Evolutionary conservation across 768 basidiomycete genomes (phyloP), one percentile per base, ranked within the genome.

Genomic region (Pleurotus ostreatus): DNA sequence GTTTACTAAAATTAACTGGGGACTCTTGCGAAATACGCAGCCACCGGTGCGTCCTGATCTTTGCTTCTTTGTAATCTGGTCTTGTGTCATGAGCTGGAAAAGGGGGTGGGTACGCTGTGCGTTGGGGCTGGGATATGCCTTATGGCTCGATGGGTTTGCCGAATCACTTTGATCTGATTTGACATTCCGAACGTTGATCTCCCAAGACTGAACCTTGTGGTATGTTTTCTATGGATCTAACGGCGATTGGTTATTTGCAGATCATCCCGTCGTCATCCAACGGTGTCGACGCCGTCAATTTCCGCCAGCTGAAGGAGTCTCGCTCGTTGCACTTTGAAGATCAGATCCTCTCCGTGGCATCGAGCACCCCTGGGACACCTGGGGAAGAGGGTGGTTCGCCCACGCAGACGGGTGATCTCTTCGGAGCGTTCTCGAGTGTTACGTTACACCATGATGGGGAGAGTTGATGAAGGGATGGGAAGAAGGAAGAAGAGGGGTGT

Each of bases 1-100:
- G 97, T 99, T 99, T 76, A 75, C 78, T 25, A 94, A 93, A 65
- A 86, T 96, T 67, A 95, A 93, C 74, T 99, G 96, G 97, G 97
- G 96, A 20, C 77, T 99, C 55, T 73, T 99, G 68, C 81, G 97
- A 63, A 89, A 98, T 71, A 88, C 84, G 62, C 86, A 85, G 67
- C 97, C 97, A 54, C 97, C 97, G 75, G 92, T 95, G 72, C 65
- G 92, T 75, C 9, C 38, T 25, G 41, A 26, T 41, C 55, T 46
- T 49, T 47, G 44, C 55, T 46, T 22, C 55, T 59, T 56, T 54
- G 49, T 43, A 34, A 34, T 59, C 53, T 54, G 15, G 46, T 49
- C 55, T 49, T 55, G 39, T 46, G 40, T 55, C 37, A 54, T 43
- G 13, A 38, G 60, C 56, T 46, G 40, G 38, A 53, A 51, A 49